Evolutionary conservation across 2,329 filamentous ascomycete genomes (phyloP), one percentile per base, ranked within the genome.

Genomic region (Cladosporium colombiae): DNA sequence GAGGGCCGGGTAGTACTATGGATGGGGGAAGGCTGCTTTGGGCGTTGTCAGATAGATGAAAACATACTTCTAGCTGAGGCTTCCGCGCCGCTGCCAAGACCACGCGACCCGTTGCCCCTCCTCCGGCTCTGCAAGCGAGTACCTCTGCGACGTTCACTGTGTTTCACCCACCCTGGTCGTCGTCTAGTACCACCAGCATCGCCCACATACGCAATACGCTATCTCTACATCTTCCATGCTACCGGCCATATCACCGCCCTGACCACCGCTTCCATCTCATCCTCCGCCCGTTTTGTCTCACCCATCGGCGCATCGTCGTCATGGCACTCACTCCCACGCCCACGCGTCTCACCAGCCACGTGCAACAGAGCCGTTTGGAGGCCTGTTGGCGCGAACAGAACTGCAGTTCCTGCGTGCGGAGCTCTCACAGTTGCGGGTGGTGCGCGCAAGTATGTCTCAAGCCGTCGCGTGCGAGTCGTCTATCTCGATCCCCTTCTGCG

Each of bases 41-140:
- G 59, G 59, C 59, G 44, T 62, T 40, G 59, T 63, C 61, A 63
- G 61, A 63, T 63, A 63, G 61, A 63, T 63, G 61, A 63, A 56
- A 56, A 37, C 56, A 46, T n/a, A 31, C 8, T 40, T 57, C 55
- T 21, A 55, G 52, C 18, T 31, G 52, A 21, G 40, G 35, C 14
- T 40, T 40, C 35, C 16, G 35, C 14, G 35, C 35, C 35, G 52
- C 27, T 21, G 52, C 52, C 52, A 55, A 55, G 52, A 21, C 52
- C 40, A 29, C 27, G 16, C 14, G 14, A 49, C 44, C 56, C 59
- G 59, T 62, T 62, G 59, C 44, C 40, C 29, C 31, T 52, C n/a
- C n/a, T n/a, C n/a, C n/a, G n/a, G n/a, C n/a, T n/a, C 44, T 37
- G 18, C 25, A 63, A 63, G 61, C 61, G 61, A 63, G 31, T 18